phyloP scores from a whole-genome alignment of 257 asterid species.

The Gentiana straminea region DNA sequence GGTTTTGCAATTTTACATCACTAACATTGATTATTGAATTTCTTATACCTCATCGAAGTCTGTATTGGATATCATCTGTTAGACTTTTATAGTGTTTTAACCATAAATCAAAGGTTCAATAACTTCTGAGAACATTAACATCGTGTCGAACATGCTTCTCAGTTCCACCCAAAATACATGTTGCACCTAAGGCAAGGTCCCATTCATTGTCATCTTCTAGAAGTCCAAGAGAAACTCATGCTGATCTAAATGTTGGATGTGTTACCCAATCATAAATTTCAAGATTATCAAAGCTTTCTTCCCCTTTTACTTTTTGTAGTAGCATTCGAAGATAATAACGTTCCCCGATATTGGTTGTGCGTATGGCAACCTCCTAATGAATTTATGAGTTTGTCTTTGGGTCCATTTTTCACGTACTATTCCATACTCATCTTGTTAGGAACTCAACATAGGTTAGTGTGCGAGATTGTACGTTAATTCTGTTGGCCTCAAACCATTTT shows the following conservation, averaged over 20 bases:
- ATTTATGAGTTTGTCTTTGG: background rate
- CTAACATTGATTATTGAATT: background rate
- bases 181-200: background rate
- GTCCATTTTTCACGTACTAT: background rate
- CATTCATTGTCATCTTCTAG: slow-evolving; percentile 1
- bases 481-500: background rate
- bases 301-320: background rate
- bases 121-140: no score
- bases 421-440: background rate
- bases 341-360: background rate
- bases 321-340: background rate
- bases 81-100: no score
- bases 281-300: background rate
- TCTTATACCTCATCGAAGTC: background rate
- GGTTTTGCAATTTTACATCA: no score
- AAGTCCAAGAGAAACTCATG: background rate
- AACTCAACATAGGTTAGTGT: background rate
- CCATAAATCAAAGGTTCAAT: no score
- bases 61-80: no score
- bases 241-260: background rate
- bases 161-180: background rate
- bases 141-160: background rate
- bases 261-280: background rate
- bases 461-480: background rate
- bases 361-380: background rate